Evolutionary conservation across 2,329 filamentous ascomycete species (phyloP), one percentile per base, ranked within the genome.

Genomic region (Elsinoe ampelina): DNA sequence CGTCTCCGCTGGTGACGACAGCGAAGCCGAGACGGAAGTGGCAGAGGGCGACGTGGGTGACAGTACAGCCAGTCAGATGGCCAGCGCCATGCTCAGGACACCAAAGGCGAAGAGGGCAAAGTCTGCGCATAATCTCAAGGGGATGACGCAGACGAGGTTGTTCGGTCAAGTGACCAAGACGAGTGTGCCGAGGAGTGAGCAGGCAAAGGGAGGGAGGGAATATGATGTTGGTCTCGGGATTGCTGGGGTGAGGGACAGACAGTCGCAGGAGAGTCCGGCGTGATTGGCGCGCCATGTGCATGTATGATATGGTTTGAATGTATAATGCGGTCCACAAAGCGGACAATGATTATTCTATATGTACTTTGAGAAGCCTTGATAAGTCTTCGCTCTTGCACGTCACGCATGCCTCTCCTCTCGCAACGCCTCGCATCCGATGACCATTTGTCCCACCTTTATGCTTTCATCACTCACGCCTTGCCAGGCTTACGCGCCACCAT

Each of bases 401-500:
- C 19, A 13, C 11, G 12, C 26, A 45, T 45, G 41, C 41, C 13
- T 12, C 20, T 12, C 41, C 41, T 19, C 41, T 45, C 8, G 41
- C 8, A 45, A 45, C 19, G 41, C 41, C 41, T 19, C 30, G 41
- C 41, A 26, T 20, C 11, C 12, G 20, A 45, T 12, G n/a, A n/a
- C 19, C 7, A 7, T 7, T 8, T 7, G 3, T 22, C 30, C 19
- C 41, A 22, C 41, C n/a, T 22, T 5, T 10, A 26, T 30, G 6
- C 15, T 19, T 20, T 32, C 19, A 7, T 47, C 19, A 7, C 20
- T 20, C 38, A 52, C 17, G 48, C 48, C 48, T 52, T 52, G 48
- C 13, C 38, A 13, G 92, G 89, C 80, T 96, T 96, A 74, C 88
- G 84, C 60, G 83, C 92, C 59, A 96, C 82, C 89, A 96, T 96